Base-by-base conservation (phyloP, 202 grass and related monocot genomes). In the Sporobolus alterniflorus region DNA sequence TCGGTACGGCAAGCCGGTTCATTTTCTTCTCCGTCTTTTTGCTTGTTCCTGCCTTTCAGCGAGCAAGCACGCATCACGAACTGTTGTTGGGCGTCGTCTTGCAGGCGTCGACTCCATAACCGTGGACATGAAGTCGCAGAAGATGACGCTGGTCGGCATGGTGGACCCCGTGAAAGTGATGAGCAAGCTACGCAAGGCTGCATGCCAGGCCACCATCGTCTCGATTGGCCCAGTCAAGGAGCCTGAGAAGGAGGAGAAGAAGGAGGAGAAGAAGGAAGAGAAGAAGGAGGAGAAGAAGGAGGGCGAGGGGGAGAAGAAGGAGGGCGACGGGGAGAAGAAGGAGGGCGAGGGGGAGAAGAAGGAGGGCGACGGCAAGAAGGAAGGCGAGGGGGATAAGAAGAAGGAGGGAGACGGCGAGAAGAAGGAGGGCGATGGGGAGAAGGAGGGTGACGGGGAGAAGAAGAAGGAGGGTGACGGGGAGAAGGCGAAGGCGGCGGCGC, bases 121-220 rank as follows among this genome's bases (percentile, higher is more conserved):
- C 3, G 80, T 94, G 71, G 89, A 99, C 87, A 94, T 99, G 96
- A 86, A 81, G 76, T 65, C 87, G 42, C 80, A 71, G 70, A 99
- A 92, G 68, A 93, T 99, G 91, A 99, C 91, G 43, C 91, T 99
- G 74, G 29, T 96, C 51, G 96, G 96, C 26, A 83, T 78, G 64
- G 93, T 90, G 43, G 93, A 99, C 36, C 91, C 96, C 0, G 83
- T 99, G 9, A 22, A 74, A 17, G 71, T 99, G 69, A 88, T 96
- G 74, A 90, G 73, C 70, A 99, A 91, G 69, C 71, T 99, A 67
- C 90, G 89, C 24, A 99, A 96, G 81, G 66, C 64, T 0, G 31
- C 71, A 6, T 97, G 91, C 91, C 7, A 41, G 13, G 83, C 91
- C 44, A 68, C 69, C 29, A 86, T 99, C 43, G 85, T 89, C 14